Evolutionary conservation across 345 rosid genomes (phyloP), one percentile per base, ranked within the genome.

Genomic region (Angophora floribunda): DNA sequence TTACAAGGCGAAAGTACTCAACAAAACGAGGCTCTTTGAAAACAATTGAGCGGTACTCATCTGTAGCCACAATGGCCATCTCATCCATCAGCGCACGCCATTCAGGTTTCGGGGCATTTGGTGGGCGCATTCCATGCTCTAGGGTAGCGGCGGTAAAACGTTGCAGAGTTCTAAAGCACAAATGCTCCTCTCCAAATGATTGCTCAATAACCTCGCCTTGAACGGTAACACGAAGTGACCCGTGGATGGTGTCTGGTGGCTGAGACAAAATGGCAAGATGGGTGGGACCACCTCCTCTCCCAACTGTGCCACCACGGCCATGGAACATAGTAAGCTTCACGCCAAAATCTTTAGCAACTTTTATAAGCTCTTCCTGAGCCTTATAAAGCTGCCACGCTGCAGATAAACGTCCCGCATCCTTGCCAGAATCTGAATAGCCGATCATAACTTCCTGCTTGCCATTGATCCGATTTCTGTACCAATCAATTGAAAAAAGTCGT

Each of bases 401-500:
- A 61, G 99, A 96, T 86, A 98, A 88, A 57, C 99, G 93, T 9
- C 99, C 99, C 47, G 99, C 99, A 70, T 98, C 99, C 91, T 98
- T 98, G 32, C 99, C 99, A 22, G 99, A 98, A 88, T 98, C 99
- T 6, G 99, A 98, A 91, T 98, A 98, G 79, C 99, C 99, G 44
- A 98, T 97, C 99, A 98, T 98, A 90, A 98, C 99, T 91, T 98
- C 99, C 90, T 98, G 99, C 90, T 96, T 97, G 79, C 99, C 99
- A 88, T 98, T 91, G 85, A 98, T 97, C 75, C 94, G 96, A 88
- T 98, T 89, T 89, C 93, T 96, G 88, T 98, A 98, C 99, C 99
- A 98, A 78, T 98, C 97, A 65, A 98, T 85, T 17, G 99, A 98
- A 91, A 98, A 98, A 85, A 98, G 99, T 53, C 98, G 91, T 44